These are phyloP conservation scores for Isatis lusitanica DNA, from an alignment of 441 rosid genomes.

Conservation along the genomic window DNA sequence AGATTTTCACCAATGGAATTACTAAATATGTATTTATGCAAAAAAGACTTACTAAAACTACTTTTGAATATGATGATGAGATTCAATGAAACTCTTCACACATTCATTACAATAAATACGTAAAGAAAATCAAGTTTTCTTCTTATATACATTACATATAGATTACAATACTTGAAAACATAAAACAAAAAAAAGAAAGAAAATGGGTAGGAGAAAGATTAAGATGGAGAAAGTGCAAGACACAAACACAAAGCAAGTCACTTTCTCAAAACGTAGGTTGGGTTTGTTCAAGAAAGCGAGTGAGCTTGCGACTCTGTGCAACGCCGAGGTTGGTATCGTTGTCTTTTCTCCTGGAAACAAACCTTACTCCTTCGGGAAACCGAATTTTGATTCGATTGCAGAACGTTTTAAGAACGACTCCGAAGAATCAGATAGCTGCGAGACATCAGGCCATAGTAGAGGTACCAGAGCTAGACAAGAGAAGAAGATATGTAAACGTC, in stretches of 20 bases:
- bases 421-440: conserved; percentile 10
- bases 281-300: conserved; percentile 43
- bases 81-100: conserved; percentile 12
- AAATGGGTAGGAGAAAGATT: conserved; percentile 42
- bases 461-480: conserved; percentile 10
- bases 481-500: conserved; percentile 25
- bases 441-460: not conserved
- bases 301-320: conserved; percentile 37
- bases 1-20: conserved; percentile 12
- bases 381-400: conserved; percentile 23
- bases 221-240: conserved; percentile 41
- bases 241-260: conserved; percentile 39
- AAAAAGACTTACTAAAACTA: conserved; percentile 17
- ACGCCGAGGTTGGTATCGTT: conserved; percentile 35
- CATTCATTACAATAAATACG: conserved; percentile 30
- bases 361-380: conserved; percentile 36
- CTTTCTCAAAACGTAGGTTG: conserved; percentile 34
- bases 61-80: conserved; percentile 3
- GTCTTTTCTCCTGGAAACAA: conserved; percentile 41
- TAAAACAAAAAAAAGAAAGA: not conserved
- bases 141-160: not conserved
- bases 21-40: conserved; percentile 9
- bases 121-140: not conserved
- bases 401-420: conserved; percentile 25
- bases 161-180: conserved; percentile 7